Conservation (phyloP, 371 early-diverging fungal species). For the Apophysomyces trapeziformis region DNA sequence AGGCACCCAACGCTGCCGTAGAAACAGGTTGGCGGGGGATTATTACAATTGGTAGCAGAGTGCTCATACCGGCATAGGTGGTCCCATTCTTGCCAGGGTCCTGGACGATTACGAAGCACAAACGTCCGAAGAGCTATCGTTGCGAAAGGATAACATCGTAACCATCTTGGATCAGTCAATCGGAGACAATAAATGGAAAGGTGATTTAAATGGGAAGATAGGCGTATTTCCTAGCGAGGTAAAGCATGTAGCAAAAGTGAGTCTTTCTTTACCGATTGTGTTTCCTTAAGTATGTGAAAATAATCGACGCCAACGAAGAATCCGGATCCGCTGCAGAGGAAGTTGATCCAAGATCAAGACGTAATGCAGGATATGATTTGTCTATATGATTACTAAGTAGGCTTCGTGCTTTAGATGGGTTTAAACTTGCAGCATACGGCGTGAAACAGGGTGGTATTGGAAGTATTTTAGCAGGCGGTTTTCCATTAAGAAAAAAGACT, state of each 20-base stretch:
- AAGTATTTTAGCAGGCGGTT: conserved; percentile 73
- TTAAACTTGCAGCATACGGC: conserved; percentile 76
- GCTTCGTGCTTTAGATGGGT: conserved; percentile 23
- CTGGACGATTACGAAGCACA: conserved; percentile 66
- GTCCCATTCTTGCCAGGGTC: conserved; percentile 51
- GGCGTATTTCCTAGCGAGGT: conserved; percentile 70
- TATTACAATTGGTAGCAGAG: not conserved
- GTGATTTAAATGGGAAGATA: conserved; percentile 61
- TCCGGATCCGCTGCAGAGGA: conserved; percentile 5
- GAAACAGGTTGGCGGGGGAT: not conserved
- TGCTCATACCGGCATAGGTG: conserved; percentile 1
- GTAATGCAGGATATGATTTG: not conserved
- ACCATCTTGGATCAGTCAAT: conserved; percentile 58
- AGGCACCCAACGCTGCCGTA: not conserved
- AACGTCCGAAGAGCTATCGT: conserved; percentile 63
- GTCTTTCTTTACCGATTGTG: not conserved
- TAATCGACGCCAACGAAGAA: conserved; percentile 32
- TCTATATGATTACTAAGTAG: not conserved
- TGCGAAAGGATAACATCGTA: conserved; percentile 66
- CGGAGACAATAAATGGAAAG: conserved; percentile 68
- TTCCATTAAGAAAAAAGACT: conserved; percentile 41
- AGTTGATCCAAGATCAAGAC: conserved; percentile 9
- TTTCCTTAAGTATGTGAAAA: conserved; percentile 45
- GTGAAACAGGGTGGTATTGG: conserved; percentile 88
- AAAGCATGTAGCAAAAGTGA: conserved; percentile 6